These are phyloP conservation scores for Cicer pinnatifidum DNA, from an alignment of 306 rosid species.

Conservation along the genomic window DNA sequence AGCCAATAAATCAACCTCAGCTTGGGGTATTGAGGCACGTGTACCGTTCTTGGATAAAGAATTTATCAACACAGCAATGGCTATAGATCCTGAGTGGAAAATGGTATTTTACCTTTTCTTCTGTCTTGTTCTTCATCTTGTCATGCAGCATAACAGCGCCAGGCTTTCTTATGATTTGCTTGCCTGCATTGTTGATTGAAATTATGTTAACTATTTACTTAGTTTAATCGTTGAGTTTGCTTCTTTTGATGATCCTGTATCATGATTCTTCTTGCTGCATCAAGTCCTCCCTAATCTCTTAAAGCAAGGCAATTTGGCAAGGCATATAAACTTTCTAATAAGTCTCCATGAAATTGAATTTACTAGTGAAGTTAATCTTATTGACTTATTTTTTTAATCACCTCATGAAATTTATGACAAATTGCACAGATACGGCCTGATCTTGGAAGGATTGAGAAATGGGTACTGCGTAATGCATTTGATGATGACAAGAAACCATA, in stretches of 20 bases:
- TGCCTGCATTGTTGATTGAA: conserved; percentile 26
- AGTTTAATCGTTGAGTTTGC: conserved; percentile 21
- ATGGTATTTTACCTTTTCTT: conserved; percentile 59
- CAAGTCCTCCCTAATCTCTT: conserved; percentile 1
- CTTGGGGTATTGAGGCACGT: conserved; percentile 99
- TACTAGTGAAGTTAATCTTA: conserved; percentile 31
- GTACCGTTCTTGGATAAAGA: conserved; percentile 95
- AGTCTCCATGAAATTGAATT: conserved; percentile 21
- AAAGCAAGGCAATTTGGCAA: background rate
- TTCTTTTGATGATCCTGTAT: conserved; percentile 37
- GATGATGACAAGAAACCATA: conserved; percentile 85
- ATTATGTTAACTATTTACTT: conserved; percentile 24
- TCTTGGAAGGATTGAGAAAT: conserved; percentile 93
- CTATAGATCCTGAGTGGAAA: conserved; percentile 94
- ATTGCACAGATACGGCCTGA: conserved; percentile 74
- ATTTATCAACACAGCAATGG: conserved; percentile 74
- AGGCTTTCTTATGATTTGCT: conserved; percentile 30
- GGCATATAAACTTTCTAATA: conserved; percentile 1
- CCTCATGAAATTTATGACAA: conserved; percentile 32
- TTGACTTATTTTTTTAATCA: conserved; percentile 28
- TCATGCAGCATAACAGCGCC: conserved; percentile 22
- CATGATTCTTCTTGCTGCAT: conserved; percentile 1
- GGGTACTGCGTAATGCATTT: conserved; percentile 95
- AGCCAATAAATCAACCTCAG: conserved; percentile 96
- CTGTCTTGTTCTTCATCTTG: conserved; percentile 23